phyloP scores from a whole-genome alignment of 1,284 basidiomycete species.

The Marasmius sp. region DNA sequence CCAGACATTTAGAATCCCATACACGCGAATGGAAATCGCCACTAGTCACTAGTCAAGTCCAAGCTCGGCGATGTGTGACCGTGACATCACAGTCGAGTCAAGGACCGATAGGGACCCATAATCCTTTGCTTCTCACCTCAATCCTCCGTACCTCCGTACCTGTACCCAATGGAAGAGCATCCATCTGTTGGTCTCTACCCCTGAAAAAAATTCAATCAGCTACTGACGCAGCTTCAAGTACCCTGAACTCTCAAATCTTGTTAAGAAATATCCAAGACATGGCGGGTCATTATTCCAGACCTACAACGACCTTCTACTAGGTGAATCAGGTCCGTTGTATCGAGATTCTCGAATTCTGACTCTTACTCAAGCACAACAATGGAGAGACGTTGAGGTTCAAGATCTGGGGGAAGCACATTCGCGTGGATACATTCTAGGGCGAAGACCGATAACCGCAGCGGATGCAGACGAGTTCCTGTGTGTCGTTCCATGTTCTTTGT shows the following conservation, averaged over 20 bases:
- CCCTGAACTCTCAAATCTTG: slow-evolving; percentile 31
- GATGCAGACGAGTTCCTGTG: slow-evolving; percentile 31
- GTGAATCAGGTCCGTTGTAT: slow-evolving; percentile 20
- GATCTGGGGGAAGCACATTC: slow-evolving; percentile 53
- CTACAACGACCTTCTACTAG: slow-evolving; percentile 59
- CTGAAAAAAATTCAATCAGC: not conserved
- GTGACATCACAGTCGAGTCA: not conserved
- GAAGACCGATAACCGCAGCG: slow-evolving; percentile 48
- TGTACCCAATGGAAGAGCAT: slow-evolving; percentile 27
- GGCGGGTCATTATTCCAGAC: slow-evolving; percentile 56
- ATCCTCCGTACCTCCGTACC: no score
- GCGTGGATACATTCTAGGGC: slow-evolving; percentile 61
- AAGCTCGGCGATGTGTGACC: no score
- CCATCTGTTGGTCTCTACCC: slow-evolving; percentile 26
- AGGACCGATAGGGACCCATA: not conserved
- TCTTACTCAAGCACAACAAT: slow-evolving; percentile 58
- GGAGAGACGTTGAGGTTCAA: slow-evolving; percentile 60
- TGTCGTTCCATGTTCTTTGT: slow-evolving; percentile 68
- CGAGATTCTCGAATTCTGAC: not conserved
- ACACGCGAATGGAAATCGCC: not conserved
- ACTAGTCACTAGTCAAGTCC: no score
- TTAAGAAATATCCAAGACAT: slow-evolving; percentile 52
- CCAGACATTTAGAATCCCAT: slow-evolving; percentile 11
- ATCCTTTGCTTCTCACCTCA: no score
- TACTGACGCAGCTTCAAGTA: slow-evolving; percentile 26